phyloP scores from a whole-genome alignment of 192 early-diverging fungal species.

The Phlyctochytrium arcticum region DNA sequence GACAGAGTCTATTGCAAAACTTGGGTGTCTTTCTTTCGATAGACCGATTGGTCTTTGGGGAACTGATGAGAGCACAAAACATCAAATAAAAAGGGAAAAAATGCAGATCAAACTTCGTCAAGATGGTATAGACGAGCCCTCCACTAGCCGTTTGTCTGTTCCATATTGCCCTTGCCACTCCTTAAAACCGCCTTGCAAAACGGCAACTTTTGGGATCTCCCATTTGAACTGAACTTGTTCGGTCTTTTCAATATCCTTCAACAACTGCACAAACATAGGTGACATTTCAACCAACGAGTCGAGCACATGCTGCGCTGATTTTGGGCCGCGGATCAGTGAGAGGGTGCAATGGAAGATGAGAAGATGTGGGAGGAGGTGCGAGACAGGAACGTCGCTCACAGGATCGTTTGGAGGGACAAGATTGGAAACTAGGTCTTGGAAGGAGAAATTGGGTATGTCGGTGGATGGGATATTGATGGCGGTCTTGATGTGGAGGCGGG shows the following conservation, averaged over 20 bases:
- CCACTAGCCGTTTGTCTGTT: background rate
- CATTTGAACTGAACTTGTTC: background rate
- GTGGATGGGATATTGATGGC: conserved; percentile 19
- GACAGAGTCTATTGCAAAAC: no score
- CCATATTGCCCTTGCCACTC: background rate
- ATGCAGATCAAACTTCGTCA: no score
- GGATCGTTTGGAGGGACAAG: background rate
- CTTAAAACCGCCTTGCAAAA: conserved; percentile 3
- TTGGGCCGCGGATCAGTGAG: conserved; percentile 14
- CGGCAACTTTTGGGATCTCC: background rate
- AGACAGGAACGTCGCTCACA: no score
- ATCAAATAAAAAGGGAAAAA: no score
- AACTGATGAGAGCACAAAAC: no score
- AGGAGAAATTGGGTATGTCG: background rate
- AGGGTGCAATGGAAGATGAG: conserved; percentile 15
- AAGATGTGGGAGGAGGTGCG: background rate
- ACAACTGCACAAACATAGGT: background rate
- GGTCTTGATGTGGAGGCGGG: conserved; percentile 10
- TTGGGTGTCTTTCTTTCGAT: no score
- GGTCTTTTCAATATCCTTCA: background rate
- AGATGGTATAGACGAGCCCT: background rate
- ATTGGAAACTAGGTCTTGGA: background rate
- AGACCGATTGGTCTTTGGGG: no score
- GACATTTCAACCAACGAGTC: no score
- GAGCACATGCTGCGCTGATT: background rate